Conservation (phyloP, 306 rosid genomes). For the Vigna reflexopilosa region DNA sequence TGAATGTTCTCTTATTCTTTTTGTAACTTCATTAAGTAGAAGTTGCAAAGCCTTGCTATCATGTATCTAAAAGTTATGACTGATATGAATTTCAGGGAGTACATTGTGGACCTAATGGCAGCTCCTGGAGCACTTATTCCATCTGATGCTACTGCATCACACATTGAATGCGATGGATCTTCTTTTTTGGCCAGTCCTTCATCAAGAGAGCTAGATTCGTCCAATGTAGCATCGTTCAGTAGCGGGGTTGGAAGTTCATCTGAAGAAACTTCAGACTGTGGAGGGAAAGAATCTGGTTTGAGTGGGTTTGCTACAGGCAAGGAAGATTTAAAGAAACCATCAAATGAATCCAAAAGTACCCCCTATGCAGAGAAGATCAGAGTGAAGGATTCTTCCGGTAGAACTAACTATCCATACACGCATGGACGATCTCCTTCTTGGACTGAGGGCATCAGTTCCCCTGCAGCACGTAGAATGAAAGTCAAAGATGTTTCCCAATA, state of each 20-base stretch:
- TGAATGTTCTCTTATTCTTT: conserved; percentile 37
- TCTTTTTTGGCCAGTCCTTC: conserved; percentile 70
- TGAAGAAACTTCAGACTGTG: conserved; percentile 69
- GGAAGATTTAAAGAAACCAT: conserved; percentile 57
- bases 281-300: conserved; percentile 64
- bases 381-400: conserved; percentile 56
- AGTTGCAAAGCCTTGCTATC: conserved; percentile 44
- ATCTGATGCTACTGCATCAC: conserved; percentile 81
- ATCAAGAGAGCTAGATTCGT: conserved; percentile 84
- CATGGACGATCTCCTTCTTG: conserved; percentile 97
- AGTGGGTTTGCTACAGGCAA: conserved; percentile 42
- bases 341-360: conserved; percentile 43
- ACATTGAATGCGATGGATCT: conserved; percentile 69
- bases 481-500: conserved; percentile 96
- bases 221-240: conserved; percentile 75
- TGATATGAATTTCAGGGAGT: conserved; percentile 83
- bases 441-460: conserved; percentile 98
- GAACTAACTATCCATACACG: conserved; percentile 62
- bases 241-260: conserved; percentile 85
- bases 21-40: conserved; percentile 25
- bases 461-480: conserved; percentile 86
- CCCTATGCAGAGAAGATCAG: conserved; percentile 56
- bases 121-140: conserved; percentile 99
- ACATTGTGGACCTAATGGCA: conserved; percentile 97
- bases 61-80: conserved; percentile 44